A percentile compares a stretch with the other conserved stretches of the same genome.
These are phyloP conservation scores for Apiotrichum gracile DNA, from an alignment of 1,284 basidiomycete species.

Conservation along the genomic window DNA sequence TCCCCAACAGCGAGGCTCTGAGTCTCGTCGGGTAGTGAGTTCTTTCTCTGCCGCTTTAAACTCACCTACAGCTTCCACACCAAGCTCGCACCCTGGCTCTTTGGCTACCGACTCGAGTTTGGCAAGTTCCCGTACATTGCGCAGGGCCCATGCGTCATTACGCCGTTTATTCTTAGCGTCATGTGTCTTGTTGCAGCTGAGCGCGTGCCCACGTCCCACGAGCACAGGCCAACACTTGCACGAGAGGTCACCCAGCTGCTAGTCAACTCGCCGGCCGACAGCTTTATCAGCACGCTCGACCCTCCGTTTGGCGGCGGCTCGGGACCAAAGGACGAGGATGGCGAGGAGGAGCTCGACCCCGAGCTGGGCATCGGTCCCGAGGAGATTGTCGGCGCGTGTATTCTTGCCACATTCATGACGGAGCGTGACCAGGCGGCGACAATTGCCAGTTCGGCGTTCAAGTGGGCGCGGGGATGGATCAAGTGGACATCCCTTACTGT, in stretches of 20 bases:
- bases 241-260: constrained; percentile 28
- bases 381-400: constrained; percentile 40
- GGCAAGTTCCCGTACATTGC: constrained; percentile 38
- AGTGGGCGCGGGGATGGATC: constrained; percentile 43
- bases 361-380: constrained; percentile 45
- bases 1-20: constrained; percentile 24
- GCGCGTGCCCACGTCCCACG: constrained; percentile 22
- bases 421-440: constrained; percentile 26
- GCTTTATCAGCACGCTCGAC: constrained; percentile 17
- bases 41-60: background rate
- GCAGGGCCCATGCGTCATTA: constrained; percentile 32
- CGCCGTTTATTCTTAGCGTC: constrained; percentile 40
- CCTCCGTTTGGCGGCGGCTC: constrained; percentile 11
- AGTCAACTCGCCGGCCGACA: constrained; percentile 34
- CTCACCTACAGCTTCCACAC: constrained; percentile 29
- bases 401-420: constrained; percentile 34
- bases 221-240: constrained; percentile 20
- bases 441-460: constrained; percentile 36
- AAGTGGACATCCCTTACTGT: constrained; percentile 21
- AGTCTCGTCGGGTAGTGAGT: constrained; percentile 36
- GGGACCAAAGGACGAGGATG: constrained; percentile 16
- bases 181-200: constrained; percentile 38
- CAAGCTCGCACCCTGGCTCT: constrained; percentile 30
- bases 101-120: constrained; percentile 37
- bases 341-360: constrained; percentile 28